Percentiles rank a stretch among this genome's conserved stretches.
Conservation (phyloP, 2,329 filamentous ascomycete species). For the Colletotrichum tanaceti region DNA sequence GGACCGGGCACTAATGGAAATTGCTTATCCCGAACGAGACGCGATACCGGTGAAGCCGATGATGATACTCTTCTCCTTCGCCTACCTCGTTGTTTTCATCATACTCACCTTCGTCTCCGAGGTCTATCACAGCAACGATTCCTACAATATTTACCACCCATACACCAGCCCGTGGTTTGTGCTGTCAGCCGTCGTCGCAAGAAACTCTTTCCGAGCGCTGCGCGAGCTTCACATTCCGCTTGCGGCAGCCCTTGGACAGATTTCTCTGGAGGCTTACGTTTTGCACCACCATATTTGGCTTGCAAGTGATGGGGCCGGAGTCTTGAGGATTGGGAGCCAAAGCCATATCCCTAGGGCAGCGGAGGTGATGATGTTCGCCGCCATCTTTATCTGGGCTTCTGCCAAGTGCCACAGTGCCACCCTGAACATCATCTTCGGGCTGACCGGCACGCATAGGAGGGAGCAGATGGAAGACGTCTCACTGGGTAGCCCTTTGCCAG, state of each 20-base stretch:
- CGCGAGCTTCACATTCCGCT: slow-evolving; percentile 57
- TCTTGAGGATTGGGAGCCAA: slow-evolving; percentile 51
- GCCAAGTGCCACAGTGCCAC: slow-evolving; percentile 32
- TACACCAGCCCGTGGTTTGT: slow-evolving; percentile 46
- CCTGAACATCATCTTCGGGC: slow-evolving; percentile 11
- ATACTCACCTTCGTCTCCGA: slow-evolving; percentile 33
- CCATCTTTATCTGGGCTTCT: slow-evolving; percentile 43
- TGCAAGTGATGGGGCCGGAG: slow-evolving; percentile 62
- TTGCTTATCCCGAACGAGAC: slow-evolving; percentile 33
- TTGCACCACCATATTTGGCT: slow-evolving; percentile 70
- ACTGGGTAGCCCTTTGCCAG: slow-evolving; percentile 9
- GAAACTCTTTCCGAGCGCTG: slow-evolving; percentile 58
- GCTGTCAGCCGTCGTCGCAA: slow-evolving; percentile 59
- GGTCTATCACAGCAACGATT: slow-evolving; percentile 19
- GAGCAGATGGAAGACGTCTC: slow-evolving; percentile 19
- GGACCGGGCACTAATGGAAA: slow-evolving; percentile 31
- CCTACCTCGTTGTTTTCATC: slow-evolving; percentile 30
- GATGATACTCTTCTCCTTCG: slow-evolving; percentile 30
- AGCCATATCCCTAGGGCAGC: slow-evolving; percentile 29
- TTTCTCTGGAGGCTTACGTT: slow-evolving; percentile 66
- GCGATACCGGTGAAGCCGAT: slow-evolving; percentile 38
- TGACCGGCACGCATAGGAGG: slow-evolving; percentile 17
- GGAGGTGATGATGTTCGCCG: slow-evolving; percentile 44
- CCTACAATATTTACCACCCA: slow-evolving; percentile 39
- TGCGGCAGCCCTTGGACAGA: slow-evolving; percentile 63